Base-by-base conservation (phyloP, 2,329 filamentous ascomycete species). In the Talaromyces funiculosus region DNA sequence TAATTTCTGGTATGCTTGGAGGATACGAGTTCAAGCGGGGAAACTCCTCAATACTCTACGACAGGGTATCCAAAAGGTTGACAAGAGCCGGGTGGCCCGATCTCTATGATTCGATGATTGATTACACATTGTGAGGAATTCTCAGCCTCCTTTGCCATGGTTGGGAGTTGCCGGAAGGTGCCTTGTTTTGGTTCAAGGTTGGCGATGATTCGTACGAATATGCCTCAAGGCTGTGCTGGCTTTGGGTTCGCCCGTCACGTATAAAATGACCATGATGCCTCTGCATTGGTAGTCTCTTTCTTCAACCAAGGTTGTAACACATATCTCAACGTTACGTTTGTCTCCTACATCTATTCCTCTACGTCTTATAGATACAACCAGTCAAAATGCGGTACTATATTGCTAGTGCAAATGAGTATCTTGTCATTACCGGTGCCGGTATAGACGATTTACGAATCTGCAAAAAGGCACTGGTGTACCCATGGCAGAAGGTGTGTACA, bases 381-480 rank as follows among this genome's bases (percentile, higher is more conserved):
- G 35, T 40, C n/a, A 51, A 45, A 18, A 49, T 83, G 80, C 82
- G 82, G 67, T 90, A 88, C 77, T 84, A 81, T 72, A 83, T 91
- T 65, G 87, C 89, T 20, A 84, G 85, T 60, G 87, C 90, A 29
- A 89, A 92, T 77, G 85, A 91, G 77, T 95, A 94, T 81, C 88
- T 95, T 75, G 90, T 90, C 80, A 84, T 94, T 67, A 94, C 90
- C 67, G 90, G 91, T 77, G 86, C 86, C 76, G 86, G 87, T 65
- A 82, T 96, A 67, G 81, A 86, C 45, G 86, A 83, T 68, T 85
- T 95, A 67, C 84, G 84, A 66, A 92, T 95, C 73, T 86, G 84
- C 70, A 96, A 95, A 77, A 88, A 90, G 65, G 82, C 86, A 59
- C 86, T 88, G 78, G 81, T 91, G 18, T 83, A 81, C 75, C 89